These are phyloP conservation scores for Cystobasidium tubakii DNA, from an alignment of 768 basidiomycete species.

Conservation along the genomic window DNA sequence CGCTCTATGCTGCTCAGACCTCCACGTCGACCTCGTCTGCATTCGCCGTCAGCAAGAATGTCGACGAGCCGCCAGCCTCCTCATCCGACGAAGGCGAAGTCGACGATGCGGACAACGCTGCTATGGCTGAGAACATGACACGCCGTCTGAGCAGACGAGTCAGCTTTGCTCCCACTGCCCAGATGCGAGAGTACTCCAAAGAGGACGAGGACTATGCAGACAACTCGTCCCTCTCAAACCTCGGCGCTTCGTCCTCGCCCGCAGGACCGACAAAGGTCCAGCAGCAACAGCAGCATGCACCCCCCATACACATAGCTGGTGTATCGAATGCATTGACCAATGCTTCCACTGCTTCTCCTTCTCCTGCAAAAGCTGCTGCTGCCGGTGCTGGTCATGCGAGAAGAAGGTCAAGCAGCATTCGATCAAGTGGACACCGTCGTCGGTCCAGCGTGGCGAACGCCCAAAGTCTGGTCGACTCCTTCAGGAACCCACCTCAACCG, in stretches of 20 bases:
- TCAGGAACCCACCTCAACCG: neutral
- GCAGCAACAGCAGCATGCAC: neutral
- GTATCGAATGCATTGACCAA: neutral
- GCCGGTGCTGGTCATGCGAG: neutral
- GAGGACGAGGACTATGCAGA: conserved; percentile 5
- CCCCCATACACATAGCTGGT: neutral
- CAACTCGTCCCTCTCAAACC: neutral
- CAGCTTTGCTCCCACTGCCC: conserved; percentile 43
- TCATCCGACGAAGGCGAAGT: conserved; percentile 31
- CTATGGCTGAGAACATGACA: conserved; percentile 25
- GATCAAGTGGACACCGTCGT: conserved; percentile 11
- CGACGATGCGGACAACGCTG: conserved; percentile 22
- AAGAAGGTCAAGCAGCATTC: neutral
- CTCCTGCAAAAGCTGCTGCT: conserved; percentile 11
- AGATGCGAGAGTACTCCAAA: conserved; percentile 37
- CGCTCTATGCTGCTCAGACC: conserved; percentile 32
- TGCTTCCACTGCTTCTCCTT: neutral
- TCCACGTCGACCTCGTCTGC: neutral
- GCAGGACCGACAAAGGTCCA: neutral
- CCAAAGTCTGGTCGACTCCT: neutral
- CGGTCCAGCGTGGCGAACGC: conserved; percentile 22
- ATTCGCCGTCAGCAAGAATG: conserved; percentile 35
- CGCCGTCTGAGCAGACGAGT: conserved; percentile 40
- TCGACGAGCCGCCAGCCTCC: conserved; percentile 4
- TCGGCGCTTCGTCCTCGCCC: neutral